Conservation (phyloP, 2,329 filamentous ascomycete genomes). For the Moelleriella libera region DNA sequence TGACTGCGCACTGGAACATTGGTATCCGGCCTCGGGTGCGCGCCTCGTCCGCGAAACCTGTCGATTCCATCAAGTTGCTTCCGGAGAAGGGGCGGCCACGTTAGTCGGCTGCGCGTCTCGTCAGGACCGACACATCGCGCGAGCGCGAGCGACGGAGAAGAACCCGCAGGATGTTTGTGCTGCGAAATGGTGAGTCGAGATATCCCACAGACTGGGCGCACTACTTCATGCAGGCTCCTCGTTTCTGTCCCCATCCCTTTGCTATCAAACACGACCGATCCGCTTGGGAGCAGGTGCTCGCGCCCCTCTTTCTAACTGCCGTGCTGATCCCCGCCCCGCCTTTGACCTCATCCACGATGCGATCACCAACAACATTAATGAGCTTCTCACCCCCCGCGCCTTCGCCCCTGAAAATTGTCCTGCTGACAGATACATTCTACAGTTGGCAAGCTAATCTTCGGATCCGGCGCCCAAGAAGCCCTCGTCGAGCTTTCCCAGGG, state of each 20-base stretch:
- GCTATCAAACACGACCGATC: too few species aligned
- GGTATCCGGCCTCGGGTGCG: too few species aligned
- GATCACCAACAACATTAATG: not conserved
- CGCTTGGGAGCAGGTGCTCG: too few species aligned
- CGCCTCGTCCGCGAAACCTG: not conserved
- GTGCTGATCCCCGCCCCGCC: slow-evolving; percentile 5
- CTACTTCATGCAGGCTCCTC: not conserved
- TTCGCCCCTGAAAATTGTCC: too few species aligned
- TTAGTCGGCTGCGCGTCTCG: not conserved
- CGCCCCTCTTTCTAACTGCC: too few species aligned
- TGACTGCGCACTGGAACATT: too few species aligned
- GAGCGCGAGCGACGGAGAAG: not conserved
- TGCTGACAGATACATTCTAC: not conserved
- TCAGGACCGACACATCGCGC: not conserved
- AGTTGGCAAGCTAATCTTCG: slow-evolving; percentile 92
- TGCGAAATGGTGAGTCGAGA: slow-evolving; percentile 26
- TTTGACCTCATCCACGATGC: not conserved
- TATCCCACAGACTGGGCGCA: not conserved
- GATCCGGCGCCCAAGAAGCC: slow-evolving; percentile 73
- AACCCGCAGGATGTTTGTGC: slow-evolving; percentile 23
- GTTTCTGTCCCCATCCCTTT: too few species aligned
- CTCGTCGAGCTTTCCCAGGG: slow-evolving; percentile 91
- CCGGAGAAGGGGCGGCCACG: not conserved
- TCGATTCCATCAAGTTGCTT: not conserved
- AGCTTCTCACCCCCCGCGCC: too few species aligned